These are phyloP conservation scores for Euphorbia lathyris DNA, from an alignment of 345 rosid species.

Conservation along the genomic window DNA sequence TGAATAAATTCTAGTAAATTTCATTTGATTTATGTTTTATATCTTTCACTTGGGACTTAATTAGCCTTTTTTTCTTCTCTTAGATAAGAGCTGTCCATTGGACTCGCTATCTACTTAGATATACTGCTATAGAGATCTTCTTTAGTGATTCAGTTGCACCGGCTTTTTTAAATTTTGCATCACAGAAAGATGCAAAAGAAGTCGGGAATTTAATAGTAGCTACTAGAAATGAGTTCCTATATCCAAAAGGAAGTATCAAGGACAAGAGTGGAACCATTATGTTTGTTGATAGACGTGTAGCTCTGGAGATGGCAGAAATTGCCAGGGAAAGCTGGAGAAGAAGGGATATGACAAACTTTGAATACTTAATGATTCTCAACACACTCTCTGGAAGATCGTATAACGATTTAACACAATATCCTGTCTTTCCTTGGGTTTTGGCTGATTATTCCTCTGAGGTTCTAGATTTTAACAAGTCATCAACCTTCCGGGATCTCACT, in stretches of 20 bases:
- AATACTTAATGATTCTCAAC: constrained; percentile 88
- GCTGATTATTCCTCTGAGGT: constrained; percentile 87
- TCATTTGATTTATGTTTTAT: constrained; percentile 8
- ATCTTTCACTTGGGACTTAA: constrained; percentile 20
- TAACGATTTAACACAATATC: constrained; percentile 95
- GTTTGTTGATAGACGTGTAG: constrained; percentile 85
- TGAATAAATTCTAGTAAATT: constrained; percentile 21
- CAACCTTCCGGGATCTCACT: constrained; percentile 91
- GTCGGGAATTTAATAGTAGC: constrained; percentile 78
- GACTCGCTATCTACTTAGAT: constrained; percentile 93
- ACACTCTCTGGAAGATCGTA: constrained; percentile 96
- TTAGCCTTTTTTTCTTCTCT: constrained; percentile 25
- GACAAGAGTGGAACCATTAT: constrained; percentile 77
- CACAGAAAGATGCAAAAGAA: constrained; percentile 82
- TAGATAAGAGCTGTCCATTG: constrained; percentile 86
- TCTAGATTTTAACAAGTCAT: constrained; percentile 92
- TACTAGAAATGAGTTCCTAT: constrained; percentile 78
- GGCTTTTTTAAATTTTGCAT: constrained; percentile 69
- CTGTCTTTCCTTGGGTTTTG: constrained; percentile 93
- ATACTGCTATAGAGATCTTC: constrained; percentile 86
- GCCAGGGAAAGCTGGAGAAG: constrained; percentile 95
- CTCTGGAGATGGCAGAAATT: constrained; percentile 86
- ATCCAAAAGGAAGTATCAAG: constrained; percentile 75
- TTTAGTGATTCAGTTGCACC: constrained; percentile 74
- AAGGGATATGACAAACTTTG: constrained; percentile 93